phyloP scores from a whole-genome alignment of 768 basidiomycete genomes.

The Ramaria sp. region DNA sequence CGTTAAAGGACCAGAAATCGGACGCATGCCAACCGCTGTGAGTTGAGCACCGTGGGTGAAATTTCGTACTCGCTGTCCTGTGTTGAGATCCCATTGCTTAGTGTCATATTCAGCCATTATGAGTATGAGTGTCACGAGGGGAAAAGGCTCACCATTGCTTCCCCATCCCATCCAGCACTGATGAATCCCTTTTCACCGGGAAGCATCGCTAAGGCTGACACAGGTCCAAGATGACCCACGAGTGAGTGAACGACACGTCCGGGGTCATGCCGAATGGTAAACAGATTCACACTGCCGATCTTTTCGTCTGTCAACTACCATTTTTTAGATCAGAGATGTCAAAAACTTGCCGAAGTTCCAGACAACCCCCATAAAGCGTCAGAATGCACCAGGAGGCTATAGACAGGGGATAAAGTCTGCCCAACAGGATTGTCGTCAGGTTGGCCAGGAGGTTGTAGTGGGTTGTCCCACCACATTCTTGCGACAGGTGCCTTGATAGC shows the following conservation, averaged over 20 bases:
- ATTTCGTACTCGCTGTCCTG: slow-evolving; percentile 63
- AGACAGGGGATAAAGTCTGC: slow-evolving; percentile 56
- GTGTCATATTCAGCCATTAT: not conserved
- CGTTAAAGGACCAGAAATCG: slow-evolving; percentile 23
- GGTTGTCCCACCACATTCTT: slow-evolving; percentile 88
- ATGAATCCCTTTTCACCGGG: slow-evolving; percentile 79
- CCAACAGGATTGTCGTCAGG: slow-evolving; percentile 33
- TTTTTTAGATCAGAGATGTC: not conserved
- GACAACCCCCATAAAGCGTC: slow-evolving; percentile 90
- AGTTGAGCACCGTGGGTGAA: slow-evolving; percentile 85
- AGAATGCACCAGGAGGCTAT: slow-evolving; percentile 83
- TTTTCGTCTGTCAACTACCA: slow-evolving; percentile 19
- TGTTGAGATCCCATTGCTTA: slow-evolving; percentile 98
- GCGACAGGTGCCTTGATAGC: slow-evolving; percentile 83
- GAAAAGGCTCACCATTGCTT: slow-evolving; percentile 54
- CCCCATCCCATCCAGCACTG: slow-evolving; percentile 92
- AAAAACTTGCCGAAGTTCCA: slow-evolving; percentile 64
- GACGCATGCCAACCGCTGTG: slow-evolving; percentile 68
- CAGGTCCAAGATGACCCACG: slow-evolving; percentile 65
- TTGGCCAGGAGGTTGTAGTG: slow-evolving; percentile 22
- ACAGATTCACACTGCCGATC: slow-evolving; percentile 88
- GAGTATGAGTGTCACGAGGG: slow-evolving; percentile 5
- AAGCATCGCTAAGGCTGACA: slow-evolving; percentile 75
- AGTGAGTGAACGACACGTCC: slow-evolving; percentile 66
- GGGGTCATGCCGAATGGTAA: slow-evolving; percentile 87